These are phyloP conservation scores for Inonotus obliquus DNA, from an alignment of 1,284 basidiomycete genomes.

Conservation along the genomic window DNA sequence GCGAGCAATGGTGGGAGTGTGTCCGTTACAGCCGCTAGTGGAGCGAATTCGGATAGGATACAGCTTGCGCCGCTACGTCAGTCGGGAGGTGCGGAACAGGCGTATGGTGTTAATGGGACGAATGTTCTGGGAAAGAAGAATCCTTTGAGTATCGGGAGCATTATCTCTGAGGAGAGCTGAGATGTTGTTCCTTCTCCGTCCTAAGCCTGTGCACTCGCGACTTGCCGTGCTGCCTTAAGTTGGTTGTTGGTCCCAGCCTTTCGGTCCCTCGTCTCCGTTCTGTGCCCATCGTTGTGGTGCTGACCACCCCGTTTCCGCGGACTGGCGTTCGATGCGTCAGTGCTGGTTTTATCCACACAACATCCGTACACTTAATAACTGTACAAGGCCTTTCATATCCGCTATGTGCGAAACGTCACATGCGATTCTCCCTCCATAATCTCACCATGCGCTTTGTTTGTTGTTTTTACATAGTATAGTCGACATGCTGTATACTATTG, in stretches of 20 bases:
- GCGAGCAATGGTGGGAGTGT: not conserved
- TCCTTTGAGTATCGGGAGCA: constrained; percentile 67
- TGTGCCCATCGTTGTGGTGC: not conserved
- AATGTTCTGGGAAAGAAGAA: constrained; percentile 48
- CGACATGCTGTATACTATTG: not conserved
- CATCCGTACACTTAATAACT: not conserved
- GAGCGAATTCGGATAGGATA: constrained; percentile 36
- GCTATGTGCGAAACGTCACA: not conserved
- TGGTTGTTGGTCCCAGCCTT: not conserved
- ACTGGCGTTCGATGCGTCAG: not conserved
- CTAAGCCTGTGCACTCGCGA: not conserved
- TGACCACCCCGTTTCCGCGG: not conserved
- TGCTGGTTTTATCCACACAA: not conserved
- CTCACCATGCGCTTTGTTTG: not conserved
- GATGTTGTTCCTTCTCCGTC: not conserved
- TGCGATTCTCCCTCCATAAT: not conserved
- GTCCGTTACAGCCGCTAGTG: not conserved
- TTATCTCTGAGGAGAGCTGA: constrained; percentile 50
- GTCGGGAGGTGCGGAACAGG: constrained; percentile 22
- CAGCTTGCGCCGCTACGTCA: constrained; percentile 50
- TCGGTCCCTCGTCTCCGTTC: not conserved
- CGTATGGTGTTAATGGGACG: not conserved
- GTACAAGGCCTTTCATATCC: not conserved
- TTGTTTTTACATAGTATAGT: not conserved
- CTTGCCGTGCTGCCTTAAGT: not conserved